Evolutionary conservation across 805 yeast genomes (phyloP).

Genomic region (Pichia insulana): DNA sequence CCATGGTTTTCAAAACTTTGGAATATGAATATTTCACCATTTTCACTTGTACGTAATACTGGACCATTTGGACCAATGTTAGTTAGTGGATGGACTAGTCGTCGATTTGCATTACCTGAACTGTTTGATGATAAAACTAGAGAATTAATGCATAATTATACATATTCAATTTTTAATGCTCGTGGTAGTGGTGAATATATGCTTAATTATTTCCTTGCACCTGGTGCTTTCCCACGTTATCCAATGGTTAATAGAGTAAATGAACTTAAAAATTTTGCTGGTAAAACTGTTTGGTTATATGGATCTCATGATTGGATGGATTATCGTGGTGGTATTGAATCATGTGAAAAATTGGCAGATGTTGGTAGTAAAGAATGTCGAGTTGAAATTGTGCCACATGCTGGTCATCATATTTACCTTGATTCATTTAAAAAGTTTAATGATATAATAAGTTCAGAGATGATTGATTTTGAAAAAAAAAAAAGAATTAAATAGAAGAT

Average conservation of each 20-base stretch:
- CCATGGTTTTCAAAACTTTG: conserved; percentile 72
- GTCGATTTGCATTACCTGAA: conserved; percentile 51
- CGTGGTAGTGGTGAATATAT: conserved; percentile 92
- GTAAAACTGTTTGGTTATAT: conserved; percentile 62
- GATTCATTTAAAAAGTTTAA: conserved; percentile 56
- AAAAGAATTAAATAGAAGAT: not conserved
- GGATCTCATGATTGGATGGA: conserved; percentile 73
- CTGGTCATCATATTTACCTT: conserved; percentile 76
- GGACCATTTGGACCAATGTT: conserved; percentile 80
- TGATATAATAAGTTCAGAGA: conserved; percentile 39
- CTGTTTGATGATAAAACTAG: conserved; percentile 25
- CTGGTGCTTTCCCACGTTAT: conserved; percentile 83
- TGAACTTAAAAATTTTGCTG: conserved; percentile 2
- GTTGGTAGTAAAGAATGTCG: conserved; percentile 14
- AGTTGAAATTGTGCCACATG: conserved; percentile 33
- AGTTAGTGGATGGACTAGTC: conserved; percentile 81
- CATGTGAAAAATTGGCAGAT: conserved; percentile 30
- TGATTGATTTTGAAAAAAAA: conserved; percentile 29
- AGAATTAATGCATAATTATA: conserved; percentile 59
- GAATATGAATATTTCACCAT: conserved; percentile 77
- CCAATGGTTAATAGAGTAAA: conserved; percentile 58
- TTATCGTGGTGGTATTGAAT: conserved; percentile 35
- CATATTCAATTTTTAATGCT: conserved; percentile 77
- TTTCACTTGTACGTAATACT: conserved; percentile 62
- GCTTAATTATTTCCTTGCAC: conserved; percentile 71